Base-by-base conservation (phyloP, 176 grass and related monocot genomes). In the Raddia distichophylla region DNA sequence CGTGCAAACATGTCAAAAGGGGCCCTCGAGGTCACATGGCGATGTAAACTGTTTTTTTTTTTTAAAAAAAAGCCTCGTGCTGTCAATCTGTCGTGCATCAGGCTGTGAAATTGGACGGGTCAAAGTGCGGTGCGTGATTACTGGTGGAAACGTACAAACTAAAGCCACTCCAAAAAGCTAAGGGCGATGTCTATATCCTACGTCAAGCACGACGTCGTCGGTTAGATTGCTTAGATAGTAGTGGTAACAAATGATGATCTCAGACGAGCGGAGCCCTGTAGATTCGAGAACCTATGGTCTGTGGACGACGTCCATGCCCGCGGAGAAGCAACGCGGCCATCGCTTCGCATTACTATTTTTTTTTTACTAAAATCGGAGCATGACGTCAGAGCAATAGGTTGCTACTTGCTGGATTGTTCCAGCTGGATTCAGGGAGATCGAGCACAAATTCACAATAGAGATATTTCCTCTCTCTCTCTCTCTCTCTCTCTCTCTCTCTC, bases 321-420 rank as follows among this genome's bases (percentile, higher is more conserved):
- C 47, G 60, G 3, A 46, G 45, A 32, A 22, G 19, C 76, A 57
- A 74, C 46, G 72, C 64, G 37, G 37, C 16, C 48, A 60, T 34
- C 5, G 19, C 32, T 3, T 32, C 49, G 79, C 67, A 75, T 62
- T 77, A 76, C 27, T 27, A 27, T 27, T 27, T 27, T 27, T 27
- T 27, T 27, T 27, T 27, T 27, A 27, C 3, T 40, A 40, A 64
- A 55, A 87, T 57, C 56, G 10, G 66, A 9, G 64, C 19, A 46
- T 49, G 79, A 45, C 48, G 57, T 35, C 56, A 64, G 46, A 61
- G 27, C 27, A 27, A 60, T n/a, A 65, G 71, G 37, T 55, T 8
- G 60, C 77, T 43, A n/a, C n/a, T n/a, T n/a, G n/a, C n/a, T n/a
- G 18, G 72, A 82, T 17, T 71, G 64, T 82, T 82, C 63, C 37